Percentiles rank a stretch among this genome's conserved stretches.
Evolutionary conservation across 768 basidiomycete species (phyloP).

Genomic region (Leucocoprinus sp.): DNA sequence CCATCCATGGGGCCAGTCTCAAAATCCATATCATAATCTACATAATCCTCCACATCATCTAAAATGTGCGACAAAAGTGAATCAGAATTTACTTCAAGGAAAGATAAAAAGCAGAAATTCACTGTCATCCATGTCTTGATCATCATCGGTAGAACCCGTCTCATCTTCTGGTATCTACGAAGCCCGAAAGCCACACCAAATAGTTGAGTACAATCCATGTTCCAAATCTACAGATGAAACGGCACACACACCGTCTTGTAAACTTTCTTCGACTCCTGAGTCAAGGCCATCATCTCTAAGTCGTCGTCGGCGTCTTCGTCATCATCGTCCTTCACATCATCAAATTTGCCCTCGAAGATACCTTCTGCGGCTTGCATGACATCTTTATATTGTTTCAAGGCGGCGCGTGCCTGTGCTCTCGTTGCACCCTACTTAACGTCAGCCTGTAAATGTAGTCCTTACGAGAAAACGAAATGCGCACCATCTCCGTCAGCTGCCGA

Average conservation of each 20-base stretch:
- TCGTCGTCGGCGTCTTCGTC: conserved; percentile 55
- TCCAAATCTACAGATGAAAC: not conserved
- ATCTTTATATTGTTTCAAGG: conserved; percentile 74
- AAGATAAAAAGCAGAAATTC: conserved; percentile 14
- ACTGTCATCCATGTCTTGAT: conserved; percentile 45
- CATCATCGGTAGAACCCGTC: conserved; percentile 37
- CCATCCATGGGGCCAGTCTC: conserved; percentile 35
- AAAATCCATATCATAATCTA: conserved; percentile 80
- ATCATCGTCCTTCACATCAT: conserved; percentile 56
- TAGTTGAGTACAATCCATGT: conserved; percentile 18
- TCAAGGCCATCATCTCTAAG: conserved; percentile 32
- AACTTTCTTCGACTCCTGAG: conserved; percentile 10
- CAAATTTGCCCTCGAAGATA: conserved; percentile 80
- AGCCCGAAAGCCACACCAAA: conserved; percentile 6
- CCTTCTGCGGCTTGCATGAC: conserved; percentile 88
- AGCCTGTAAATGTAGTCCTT: not conserved
- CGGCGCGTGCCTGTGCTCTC: conserved; percentile 71
- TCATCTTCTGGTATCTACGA: conserved; percentile 50
- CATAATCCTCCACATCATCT: conserved; percentile 43
- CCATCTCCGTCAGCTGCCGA: conserved; percentile 50
- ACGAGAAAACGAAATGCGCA: conserved; percentile 10
- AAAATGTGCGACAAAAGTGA: not conserved
- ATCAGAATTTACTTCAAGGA: not conserved
- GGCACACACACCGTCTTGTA: conserved; percentile 13
- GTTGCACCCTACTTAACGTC: conserved; percentile 63